Evolutionary conservation across 129 eudicot genomes (phyloP), one percentile per base, ranked within the genome.

Genomic region (Centella asiatica): DNA sequence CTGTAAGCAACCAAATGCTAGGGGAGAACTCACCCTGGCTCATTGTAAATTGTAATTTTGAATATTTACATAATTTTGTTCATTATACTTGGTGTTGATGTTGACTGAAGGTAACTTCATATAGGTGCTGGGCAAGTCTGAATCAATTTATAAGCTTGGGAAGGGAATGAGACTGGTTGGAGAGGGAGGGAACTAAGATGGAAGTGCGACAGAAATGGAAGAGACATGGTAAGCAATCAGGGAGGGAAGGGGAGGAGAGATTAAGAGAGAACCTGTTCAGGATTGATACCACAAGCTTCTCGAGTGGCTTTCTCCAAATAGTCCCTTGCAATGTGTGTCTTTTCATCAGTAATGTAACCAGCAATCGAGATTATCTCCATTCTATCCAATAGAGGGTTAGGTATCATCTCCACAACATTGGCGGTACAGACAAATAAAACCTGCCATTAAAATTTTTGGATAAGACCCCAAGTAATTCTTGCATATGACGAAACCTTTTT

Each of bases 371-470:
- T 87, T 57, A 92, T 86, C 75, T 92, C 99, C 99, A 92, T 92
- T 74, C 99, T 78, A 72, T 92, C 99, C 83, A 92, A 73, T 5
- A 92, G 92, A 32, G 99, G 99, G 62, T 64, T 72, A 5, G 99
- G 99, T 65, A 92, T 87, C 29, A 56, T 80, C 69, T 90, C 99
- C 31, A 92, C 65, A 9, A 92, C 96, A 80, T 92, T 92, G 52
- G 99, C 99, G 36, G 99, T 92, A 65, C 99, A 92, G 62, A 92
- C 95, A 72, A 92, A 92, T 71, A 92, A 81, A 72, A 90, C 97
- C 97, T 90, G 94, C 83, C 68, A 20, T 36, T 18, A 61, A 67
- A 55, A 45, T 29, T 3, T 17, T 40, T 56, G 24, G 40, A 72
- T 39, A 5, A 52, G 53, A 25, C 26, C 32, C 20, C 17, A 7